phyloP scores from a whole-genome alignment of 1,284 basidiomycete genomes.

The Leccinum discolor region DNA sequence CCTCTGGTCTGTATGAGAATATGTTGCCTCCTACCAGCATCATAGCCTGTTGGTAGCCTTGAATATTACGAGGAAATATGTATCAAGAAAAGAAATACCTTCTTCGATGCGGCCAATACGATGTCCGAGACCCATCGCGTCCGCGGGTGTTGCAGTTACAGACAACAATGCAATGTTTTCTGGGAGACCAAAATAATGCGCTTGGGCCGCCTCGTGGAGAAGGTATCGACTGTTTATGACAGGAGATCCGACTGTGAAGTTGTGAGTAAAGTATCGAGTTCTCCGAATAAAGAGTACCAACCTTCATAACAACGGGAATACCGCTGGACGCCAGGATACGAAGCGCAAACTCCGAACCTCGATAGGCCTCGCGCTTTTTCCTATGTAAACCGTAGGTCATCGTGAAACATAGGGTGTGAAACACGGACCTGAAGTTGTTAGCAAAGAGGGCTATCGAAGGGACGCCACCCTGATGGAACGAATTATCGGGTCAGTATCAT shows the following conservation, averaged over 20 bases:
- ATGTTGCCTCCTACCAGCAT: slow-evolving; percentile 33
- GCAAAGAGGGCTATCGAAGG: slow-evolving; percentile 71
- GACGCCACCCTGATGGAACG: slow-evolving; percentile 36
- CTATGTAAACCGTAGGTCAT: slow-evolving; percentile 21
- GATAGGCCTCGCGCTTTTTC: slow-evolving; percentile 68
- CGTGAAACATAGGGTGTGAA: background rate
- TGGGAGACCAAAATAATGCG: slow-evolving; percentile 55
- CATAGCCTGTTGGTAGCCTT: slow-evolving; percentile 32
- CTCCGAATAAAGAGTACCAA: slow-evolving; percentile 6
- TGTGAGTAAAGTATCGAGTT: background rate
- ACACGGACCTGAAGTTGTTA: slow-evolving; percentile 46
- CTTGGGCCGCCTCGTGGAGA: slow-evolving; percentile 67
- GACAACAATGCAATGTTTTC: slow-evolving; percentile 45
- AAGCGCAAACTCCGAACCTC: slow-evolving; percentile 65
- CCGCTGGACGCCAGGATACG: slow-evolving; percentile 59
- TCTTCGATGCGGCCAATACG: slow-evolving; percentile 55
- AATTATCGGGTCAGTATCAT: slow-evolving; percentile 12
- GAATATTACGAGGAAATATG: background rate
- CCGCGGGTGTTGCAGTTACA: slow-evolving; percentile 60
- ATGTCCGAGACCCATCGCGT: slow-evolving; percentile 61
- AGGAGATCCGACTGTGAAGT: slow-evolving; percentile 40
- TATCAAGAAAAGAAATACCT: slow-evolving; percentile 7
- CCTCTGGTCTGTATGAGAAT: background rate
- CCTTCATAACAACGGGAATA: slow-evolving; percentile 57
- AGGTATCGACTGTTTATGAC: slow-evolving; percentile 61